Conservation (phyloP, 148 eudicot genomes). For the Amaranthus cruentus region DNA sequence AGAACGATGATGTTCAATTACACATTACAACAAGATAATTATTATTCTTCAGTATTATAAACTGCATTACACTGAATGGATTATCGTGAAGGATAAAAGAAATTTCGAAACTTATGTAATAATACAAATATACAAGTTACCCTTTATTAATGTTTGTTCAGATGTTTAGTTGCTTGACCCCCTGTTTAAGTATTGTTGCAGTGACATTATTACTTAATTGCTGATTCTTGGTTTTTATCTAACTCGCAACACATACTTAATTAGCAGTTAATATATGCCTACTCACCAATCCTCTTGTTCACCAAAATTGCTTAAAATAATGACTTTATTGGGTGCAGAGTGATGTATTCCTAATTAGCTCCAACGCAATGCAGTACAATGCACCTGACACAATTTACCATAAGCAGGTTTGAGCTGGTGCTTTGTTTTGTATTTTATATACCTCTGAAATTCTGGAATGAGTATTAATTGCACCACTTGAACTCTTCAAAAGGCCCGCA, state of each 20-base stretch:
- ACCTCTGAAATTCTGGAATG: background rate
- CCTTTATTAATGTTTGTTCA: background rate
- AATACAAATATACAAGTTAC: background rate
- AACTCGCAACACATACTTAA: too few species aligned
- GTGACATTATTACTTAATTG: too few species aligned
- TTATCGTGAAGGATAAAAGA: background rate
- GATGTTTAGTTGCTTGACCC: background rate
- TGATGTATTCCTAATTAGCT: conserved; percentile 77
- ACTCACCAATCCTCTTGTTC: background rate
- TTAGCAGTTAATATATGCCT: background rate
- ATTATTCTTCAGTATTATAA: too few species aligned
- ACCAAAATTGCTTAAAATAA: background rate
- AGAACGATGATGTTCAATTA: too few species aligned
- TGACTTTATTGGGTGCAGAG: conserved; percentile 46
- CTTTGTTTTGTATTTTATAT: background rate
- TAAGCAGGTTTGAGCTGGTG: conserved; percentile 57
- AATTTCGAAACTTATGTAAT: background rate
- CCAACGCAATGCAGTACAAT: conserved; percentile 95
- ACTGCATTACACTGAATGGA: background rate
- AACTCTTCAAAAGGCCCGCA: conserved; percentile 52
- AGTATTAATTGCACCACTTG: conserved; percentile 5
- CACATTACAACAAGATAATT: too few species aligned
- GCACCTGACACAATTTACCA: conserved; percentile 79
- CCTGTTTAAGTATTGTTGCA: background rate
- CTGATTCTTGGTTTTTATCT: too few species aligned